Percentiles rank a stretch among this genome's conserved stretches.
Conservation (phyloP, 2,329 filamentous ascomycete species). For the Colletotrichum plurivorum region DNA sequence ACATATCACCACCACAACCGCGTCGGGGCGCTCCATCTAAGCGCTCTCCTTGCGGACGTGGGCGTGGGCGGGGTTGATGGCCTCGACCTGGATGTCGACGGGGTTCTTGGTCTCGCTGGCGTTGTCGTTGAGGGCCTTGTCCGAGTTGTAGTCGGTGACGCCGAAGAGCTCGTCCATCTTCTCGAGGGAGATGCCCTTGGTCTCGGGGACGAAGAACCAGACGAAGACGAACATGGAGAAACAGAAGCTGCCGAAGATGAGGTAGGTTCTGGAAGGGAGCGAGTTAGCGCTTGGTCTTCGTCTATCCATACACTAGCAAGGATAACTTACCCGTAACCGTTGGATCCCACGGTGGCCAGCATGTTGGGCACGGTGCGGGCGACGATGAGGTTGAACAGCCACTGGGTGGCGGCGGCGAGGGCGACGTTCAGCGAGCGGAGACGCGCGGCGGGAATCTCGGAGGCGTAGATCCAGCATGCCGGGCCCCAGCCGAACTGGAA, state of each 20-base stretch:
- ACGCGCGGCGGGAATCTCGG: slow-evolving; percentile 75
- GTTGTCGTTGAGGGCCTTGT: slow-evolving; percentile 36
- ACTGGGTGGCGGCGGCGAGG: slow-evolving; percentile 75
- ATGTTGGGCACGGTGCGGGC: slow-evolving; percentile 75
- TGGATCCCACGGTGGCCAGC: slow-evolving; percentile 62
- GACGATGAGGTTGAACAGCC: slow-evolving; percentile 80
- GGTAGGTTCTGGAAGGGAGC: slow-evolving; percentile 62
- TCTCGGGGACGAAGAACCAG: slow-evolving; percentile 75
- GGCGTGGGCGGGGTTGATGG: slow-evolving; percentile 30
- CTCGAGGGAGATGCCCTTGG: slow-evolving; percentile 62
- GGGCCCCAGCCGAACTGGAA: slow-evolving; percentile 62
- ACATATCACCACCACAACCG: neutral
- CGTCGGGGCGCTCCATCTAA: neutral
- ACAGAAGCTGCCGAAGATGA: slow-evolving; percentile 76
- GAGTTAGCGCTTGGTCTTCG: slow-evolving; percentile 5
- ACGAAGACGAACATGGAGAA: slow-evolving; percentile 74
- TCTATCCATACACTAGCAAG: too few species aligned
- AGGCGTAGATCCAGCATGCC: slow-evolving; percentile 69
- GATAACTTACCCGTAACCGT: slow-evolving; percentile 52
- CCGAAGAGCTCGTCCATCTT: slow-evolving; percentile 42
- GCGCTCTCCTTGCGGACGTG: slow-evolving; percentile 38
- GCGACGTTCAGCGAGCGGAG: slow-evolving; percentile 75
- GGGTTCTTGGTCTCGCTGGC: slow-evolving; percentile 32
- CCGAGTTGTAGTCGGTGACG: slow-evolving; percentile 35
- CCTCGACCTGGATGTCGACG: slow-evolving; percentile 33